Evolutionary conservation across 2,329 filamentous ascomycete genomes (phyloP).

Genomic region (Penicillium sp.): DNA sequence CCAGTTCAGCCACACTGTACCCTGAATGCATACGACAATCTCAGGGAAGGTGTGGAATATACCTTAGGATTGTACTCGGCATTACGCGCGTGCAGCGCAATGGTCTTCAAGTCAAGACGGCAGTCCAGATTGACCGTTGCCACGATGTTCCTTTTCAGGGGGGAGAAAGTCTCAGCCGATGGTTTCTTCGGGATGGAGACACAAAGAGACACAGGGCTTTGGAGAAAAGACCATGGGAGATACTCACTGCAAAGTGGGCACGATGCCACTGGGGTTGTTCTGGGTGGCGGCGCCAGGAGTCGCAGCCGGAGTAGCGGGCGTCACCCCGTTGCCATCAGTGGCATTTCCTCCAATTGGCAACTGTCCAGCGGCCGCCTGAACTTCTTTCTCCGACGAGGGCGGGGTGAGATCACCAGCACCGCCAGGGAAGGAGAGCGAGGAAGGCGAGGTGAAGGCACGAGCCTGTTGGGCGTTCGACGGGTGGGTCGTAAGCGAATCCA

Average conservation of each 20-base stretch:
- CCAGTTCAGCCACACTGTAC: constrained; percentile 51
- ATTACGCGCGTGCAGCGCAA: constrained; percentile 95
- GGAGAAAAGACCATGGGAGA: constrained; percentile 49
- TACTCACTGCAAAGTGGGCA: constrained; percentile 96
- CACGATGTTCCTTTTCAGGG: constrained; percentile 84
- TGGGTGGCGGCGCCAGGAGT: constrained; percentile 76
- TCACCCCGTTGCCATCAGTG: constrained; percentile 75
- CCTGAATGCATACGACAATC: constrained; percentile 34
- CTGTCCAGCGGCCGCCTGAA: constrained; percentile 53
- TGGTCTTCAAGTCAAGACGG: constrained; percentile 97
- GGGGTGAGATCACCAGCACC: constrained; percentile 81
- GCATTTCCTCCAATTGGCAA: constrained; percentile 62
- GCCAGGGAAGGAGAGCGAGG: constrained; percentile 89
- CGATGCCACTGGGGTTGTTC: constrained; percentile 78
- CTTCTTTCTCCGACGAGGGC: constrained; percentile 71
- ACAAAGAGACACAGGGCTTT: constrained; percentile 30
- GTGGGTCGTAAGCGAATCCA: constrained; percentile 72
- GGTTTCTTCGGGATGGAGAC: constrained; percentile 31
- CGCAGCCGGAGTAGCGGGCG: constrained; percentile 73
- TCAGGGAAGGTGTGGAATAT: constrained; percentile 49
- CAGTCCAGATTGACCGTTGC: constrained; percentile 98
- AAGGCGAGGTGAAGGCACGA: constrained; percentile 90
- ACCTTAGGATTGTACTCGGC: constrained; percentile 99
- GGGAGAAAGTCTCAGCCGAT: constrained; percentile 49
- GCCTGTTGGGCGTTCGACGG: constrained; percentile 90